Conservation (phyloP, 2,329 filamentous ascomycete species). For the Epichloe amarillans region DNA sequence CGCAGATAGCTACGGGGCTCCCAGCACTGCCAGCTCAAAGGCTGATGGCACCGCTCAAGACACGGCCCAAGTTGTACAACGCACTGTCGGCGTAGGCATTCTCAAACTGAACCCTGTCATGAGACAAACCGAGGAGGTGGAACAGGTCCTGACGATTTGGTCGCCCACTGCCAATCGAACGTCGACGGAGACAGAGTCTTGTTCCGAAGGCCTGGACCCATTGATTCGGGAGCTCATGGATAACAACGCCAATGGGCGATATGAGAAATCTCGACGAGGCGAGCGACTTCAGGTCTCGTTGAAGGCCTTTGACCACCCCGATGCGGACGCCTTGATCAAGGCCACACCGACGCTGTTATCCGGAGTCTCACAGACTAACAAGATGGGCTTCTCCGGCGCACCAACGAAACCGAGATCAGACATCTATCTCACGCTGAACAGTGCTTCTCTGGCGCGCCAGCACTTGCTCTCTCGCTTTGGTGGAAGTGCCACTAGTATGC, state of each 20-base stretch:
- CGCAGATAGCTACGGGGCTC: conserved; percentile 32
- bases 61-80: conserved; percentile 22
- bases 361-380: conserved; percentile 65
- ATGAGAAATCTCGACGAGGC: conserved; percentile 57
- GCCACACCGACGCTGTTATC: conserved; percentile 80
- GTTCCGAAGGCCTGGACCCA: conserved; percentile 56
- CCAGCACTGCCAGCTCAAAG: conserved; percentile 43
- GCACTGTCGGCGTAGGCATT: conserved; percentile 64
- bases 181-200: conserved; percentile 42
- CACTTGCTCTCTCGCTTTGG: conserved; percentile 51
- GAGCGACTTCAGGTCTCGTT: conserved; percentile 71
- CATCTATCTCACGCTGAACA: conserved; percentile 80
- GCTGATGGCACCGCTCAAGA: conserved; percentile 11
- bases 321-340: conserved; percentile 70
- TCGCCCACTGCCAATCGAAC: conserved; percentile 41
- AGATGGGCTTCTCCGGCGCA: conserved; percentile 88
- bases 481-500: conserved; percentile 63
- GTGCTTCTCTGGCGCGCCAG: conserved; percentile 67
- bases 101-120: conserved; percentile 64
- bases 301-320: conserved; percentile 61
- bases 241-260: conserved; percentile 61
- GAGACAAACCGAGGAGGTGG: conserved; percentile 56
- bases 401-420: conserved; percentile 82
- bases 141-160: conserved; percentile 70
- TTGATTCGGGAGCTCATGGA: conserved; percentile 61